Percentiles rank a stretch among this genome's conserved stretches.
phyloP scores from a whole-genome alignment of 495 filamentous ascomycete genomes.

The Trichoderma gamsii region DNA sequence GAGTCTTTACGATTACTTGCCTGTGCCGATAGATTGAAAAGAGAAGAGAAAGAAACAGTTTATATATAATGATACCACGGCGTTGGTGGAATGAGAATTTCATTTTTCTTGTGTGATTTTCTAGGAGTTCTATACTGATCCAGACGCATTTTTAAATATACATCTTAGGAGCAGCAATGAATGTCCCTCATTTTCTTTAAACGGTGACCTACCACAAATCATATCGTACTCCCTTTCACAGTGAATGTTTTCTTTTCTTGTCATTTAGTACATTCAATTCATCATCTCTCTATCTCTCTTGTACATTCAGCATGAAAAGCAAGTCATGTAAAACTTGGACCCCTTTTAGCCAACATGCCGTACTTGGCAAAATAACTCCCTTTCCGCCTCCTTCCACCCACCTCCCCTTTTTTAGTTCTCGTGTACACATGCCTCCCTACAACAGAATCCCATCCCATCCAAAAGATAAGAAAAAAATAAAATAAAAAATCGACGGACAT shows the following conservation, averaged over 20 bases:
- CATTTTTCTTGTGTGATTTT: too few relatives aligned
- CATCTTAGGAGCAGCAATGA: not conserved
- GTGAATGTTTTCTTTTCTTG: not conserved
- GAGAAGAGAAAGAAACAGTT: not conserved
- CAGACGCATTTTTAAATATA: not conserved
- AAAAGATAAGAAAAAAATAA: not conserved
- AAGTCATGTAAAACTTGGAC: not conserved
- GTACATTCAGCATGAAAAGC: slow-evolving; percentile 12
- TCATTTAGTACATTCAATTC: slow-evolving; percentile 8
- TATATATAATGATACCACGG: slow-evolving; percentile 9
- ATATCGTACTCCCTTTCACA: not conserved
- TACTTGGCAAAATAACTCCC: not conserved
- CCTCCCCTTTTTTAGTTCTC: not conserved
- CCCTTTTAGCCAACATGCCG: not conserved
- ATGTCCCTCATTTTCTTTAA: not conserved
- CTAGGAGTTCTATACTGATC: not conserved
- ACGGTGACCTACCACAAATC: not conserved
- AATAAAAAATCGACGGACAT: not conserved
- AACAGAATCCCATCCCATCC: slow-evolving; percentile 6
- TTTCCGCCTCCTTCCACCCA: not conserved
- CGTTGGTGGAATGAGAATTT: not conserved
- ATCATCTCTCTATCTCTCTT: slow-evolving; percentile 12
- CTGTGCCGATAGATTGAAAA: not conserved
- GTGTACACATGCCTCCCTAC: not conserved
- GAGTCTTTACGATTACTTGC: not conserved